phyloP scores from a whole-genome alignment of 2,329 filamentous ascomycete genomes.

The Neospermospora avenae region DNA sequence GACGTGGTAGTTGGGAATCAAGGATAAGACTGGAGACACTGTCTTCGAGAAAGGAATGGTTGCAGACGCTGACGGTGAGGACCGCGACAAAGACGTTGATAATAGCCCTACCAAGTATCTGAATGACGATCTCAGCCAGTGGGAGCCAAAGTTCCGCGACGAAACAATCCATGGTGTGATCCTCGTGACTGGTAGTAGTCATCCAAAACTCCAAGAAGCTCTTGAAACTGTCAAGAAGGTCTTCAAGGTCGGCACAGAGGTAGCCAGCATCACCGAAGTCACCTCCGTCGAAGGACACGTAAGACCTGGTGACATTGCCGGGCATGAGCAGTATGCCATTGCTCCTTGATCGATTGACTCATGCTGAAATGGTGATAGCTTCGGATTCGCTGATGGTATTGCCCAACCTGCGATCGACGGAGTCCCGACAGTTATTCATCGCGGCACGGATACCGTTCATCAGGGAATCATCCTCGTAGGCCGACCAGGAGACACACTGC shows the following conservation, averaged over 20 bases:
- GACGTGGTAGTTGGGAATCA: not conserved
- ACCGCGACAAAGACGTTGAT: not conserved
- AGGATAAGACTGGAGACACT: slow-evolving; percentile 2
- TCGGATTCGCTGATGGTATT: slow-evolving; percentile 43
- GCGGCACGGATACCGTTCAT: slow-evolving; percentile 31
- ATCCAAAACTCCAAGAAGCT: slow-evolving; percentile 29
- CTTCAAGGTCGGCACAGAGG: slow-evolving; percentile 24
- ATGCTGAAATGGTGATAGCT: slow-evolving; percentile 29
- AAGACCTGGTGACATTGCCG: slow-evolving; percentile 36
- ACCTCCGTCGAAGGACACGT: slow-evolving; percentile 34
- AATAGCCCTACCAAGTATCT: not conserved
- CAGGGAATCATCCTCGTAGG: slow-evolving; percentile 40
- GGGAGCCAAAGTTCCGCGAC: slow-evolving; percentile 35
- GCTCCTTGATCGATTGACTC: too few species aligned
- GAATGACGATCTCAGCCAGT: slow-evolving; percentile 21
- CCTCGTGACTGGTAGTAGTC: slow-evolving; percentile 35
- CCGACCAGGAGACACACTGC: slow-evolving; percentile 35
- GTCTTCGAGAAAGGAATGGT: not conserved
- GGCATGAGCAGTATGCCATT: slow-evolving; percentile 39
- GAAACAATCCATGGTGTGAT: slow-evolving; percentile 38
- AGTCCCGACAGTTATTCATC: slow-evolving; percentile 33
- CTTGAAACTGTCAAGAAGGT: slow-evolving; percentile 34
- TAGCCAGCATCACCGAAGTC: slow-evolving; percentile 34
- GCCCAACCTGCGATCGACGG: slow-evolving; percentile 40
- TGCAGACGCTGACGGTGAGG: not conserved